These are phyloP conservation scores for Tolypocladium tropicale DNA, from an alignment of 2,329 filamentous ascomycete species.

Conservation along the genomic window DNA sequence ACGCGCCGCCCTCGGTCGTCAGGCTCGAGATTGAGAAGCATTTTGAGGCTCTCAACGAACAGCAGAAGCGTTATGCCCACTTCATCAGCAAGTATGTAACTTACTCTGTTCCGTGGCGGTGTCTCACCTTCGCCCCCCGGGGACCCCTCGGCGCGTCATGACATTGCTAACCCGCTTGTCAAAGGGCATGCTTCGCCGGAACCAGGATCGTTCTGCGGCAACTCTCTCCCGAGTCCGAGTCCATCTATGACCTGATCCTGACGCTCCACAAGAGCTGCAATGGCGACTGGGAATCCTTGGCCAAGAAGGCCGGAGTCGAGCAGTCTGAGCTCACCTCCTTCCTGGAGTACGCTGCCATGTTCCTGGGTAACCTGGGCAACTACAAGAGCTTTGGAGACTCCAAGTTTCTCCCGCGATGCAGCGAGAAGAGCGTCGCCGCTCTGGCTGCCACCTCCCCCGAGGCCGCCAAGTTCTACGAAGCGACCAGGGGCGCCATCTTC, in stretches of 20 bases:
- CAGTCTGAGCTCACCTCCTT: conserved; percentile 56
- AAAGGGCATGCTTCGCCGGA: conserved; percentile 69
- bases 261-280: conserved; percentile 54
- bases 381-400: conserved; percentile 82
- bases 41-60: conserved; percentile 65
- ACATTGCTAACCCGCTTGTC: neutral
- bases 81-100: conserved; percentile 63
- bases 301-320: conserved; percentile 52
- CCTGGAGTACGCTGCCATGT: conserved; percentile 68
- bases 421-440: conserved; percentile 51
- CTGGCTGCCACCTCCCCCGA: conserved; percentile 52
- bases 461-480: conserved; percentile 53
- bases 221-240: conserved; percentile 70
- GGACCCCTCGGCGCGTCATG: neutral
- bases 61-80: conserved; percentile 86
- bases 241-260: conserved; percentile 73
- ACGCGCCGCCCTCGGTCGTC: conserved; percentile 81
- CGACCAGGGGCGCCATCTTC: conserved; percentile 63
- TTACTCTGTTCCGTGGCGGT: neutral
- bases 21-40: conserved; percentile 85
- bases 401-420: conserved; percentile 69
- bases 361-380: conserved; percentile 72
- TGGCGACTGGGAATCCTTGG: conserved; percentile 63
- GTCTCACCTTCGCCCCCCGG: neutral
- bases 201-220: conserved; percentile 72